Conservation (phyloP, 1,139 yeast genomes). For the Yamadazyma sp. region DNA sequence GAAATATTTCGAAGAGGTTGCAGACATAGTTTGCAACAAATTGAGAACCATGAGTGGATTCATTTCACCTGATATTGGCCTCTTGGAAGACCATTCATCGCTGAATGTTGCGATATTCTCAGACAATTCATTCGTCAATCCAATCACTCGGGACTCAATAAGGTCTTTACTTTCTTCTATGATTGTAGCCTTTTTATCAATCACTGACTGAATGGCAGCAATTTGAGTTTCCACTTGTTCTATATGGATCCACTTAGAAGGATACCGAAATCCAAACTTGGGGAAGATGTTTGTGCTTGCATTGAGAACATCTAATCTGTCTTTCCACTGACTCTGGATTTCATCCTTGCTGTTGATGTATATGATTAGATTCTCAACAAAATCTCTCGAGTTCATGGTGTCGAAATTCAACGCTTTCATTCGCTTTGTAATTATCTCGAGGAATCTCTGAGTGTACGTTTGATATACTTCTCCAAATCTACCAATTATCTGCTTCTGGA, state of each 20-base stretch:
- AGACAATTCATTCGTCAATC: conserved; percentile 41
- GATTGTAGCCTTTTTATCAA: conserved; percentile 33
- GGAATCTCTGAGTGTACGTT: conserved; percentile 12
- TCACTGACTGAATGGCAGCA: conserved; percentile 43
- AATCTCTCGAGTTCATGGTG: conserved; percentile 13
- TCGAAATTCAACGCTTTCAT: conserved; percentile 10
- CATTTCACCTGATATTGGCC: conserved; percentile 36
- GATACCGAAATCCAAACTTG: conserved; percentile 33
- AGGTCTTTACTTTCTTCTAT: conserved; percentile 46
- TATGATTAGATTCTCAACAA: conserved; percentile 10
- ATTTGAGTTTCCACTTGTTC: conserved; percentile 64
- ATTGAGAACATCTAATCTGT: conserved; percentile 22
- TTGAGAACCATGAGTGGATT: conserved; percentile 53
- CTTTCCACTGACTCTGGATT: conserved; percentile 28
- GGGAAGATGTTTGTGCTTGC: conserved; percentile 46
- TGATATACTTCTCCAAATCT: conserved; percentile 31
- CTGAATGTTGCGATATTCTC: conserved; percentile 26
- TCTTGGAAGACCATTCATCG: conserved; percentile 33
- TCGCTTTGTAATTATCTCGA: conserved; percentile 1
- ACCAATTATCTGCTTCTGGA: conserved; percentile 51
- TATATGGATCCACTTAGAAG: conserved; percentile 56
- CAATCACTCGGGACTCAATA: conserved; percentile 41
- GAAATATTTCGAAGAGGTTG: conserved; percentile 19
- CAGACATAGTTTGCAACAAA: conserved; percentile 44
- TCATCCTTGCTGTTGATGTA: conserved; percentile 14